These are phyloP conservation scores for Plasmodium adleri DNA, from an alignment of 169 alveolate genomes.

Conservation along the genomic window DNA sequence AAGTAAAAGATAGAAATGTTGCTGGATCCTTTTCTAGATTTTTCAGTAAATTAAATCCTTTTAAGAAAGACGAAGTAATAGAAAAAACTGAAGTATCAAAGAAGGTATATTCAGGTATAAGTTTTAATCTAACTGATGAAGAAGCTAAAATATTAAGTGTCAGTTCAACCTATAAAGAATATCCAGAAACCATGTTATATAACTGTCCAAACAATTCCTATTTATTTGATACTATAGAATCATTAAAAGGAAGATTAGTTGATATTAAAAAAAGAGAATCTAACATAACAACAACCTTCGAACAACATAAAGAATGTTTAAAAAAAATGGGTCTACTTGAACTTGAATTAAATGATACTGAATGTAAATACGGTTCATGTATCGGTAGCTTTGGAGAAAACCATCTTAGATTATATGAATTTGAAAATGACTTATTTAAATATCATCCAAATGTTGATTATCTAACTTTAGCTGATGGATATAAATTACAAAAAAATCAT, in stretches of 20 bases:
- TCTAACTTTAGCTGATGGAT: constrained; percentile 39
- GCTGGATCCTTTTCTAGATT: constrained; percentile 8
- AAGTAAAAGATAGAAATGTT: background rate
- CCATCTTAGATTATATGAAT: background rate
- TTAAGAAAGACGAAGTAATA: constrained; percentile 19
- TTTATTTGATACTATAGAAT: constrained; percentile 1
- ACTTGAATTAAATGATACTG: background rate
- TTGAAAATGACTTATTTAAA: constrained; percentile 19
- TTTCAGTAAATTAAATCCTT: constrained; percentile 21
- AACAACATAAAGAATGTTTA: constrained; percentile 9
- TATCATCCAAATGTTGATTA: constrained; percentile 11
- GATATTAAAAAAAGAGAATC: background rate
- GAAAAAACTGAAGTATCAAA: constrained; percentile 16
- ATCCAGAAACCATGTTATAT: background rate
- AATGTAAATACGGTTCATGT: constrained; percentile 6
- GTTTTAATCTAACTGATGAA: background rate
- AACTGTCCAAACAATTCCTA: constrained; percentile 27
- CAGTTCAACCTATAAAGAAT: background rate
- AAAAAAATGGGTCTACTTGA: constrained; percentile 13
- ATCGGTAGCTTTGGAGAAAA: constrained; percentile 38
- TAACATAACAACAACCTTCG: background rate
- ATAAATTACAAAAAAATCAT: constrained; percentile 12
- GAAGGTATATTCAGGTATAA: background rate
- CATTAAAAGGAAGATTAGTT: background rate
- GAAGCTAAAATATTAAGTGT: background rate